Base-by-base conservation (phyloP, 208 protist species). In the Trichomonas gallinae region DNA sequence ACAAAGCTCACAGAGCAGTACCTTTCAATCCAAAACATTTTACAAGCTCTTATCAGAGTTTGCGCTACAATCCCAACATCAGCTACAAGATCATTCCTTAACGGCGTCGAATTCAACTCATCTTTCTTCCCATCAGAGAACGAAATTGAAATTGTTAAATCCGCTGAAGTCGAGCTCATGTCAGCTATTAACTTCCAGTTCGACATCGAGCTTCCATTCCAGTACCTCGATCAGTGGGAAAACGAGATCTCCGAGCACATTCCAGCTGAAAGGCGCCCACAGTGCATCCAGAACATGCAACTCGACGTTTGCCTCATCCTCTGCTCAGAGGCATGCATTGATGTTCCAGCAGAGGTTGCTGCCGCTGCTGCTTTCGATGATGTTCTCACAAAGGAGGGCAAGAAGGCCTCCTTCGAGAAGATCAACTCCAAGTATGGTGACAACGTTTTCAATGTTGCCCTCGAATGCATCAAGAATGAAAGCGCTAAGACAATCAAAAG, bases 281-380 rank as follows among this genome's bases (percentile, higher is more conserved):
- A 10, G 31, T 93, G 44, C 23, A 26, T 42, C 44, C 42, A 93
- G 17, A 51, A 42, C 2, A 17, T 34, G 2, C 42, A 48, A n/a
- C 40, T 93, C 44, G 87, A 93, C 26, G 45, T 93, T 15, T 93
- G 87, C 31, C n/a, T 93, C 6, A 51, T 93, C 17, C 26, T 93
- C 17, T 93, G 87, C 44, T 49, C 40, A 38, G 87, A 34, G 26
- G 44, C 26, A 11, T 93, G 45, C 34, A 13, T 93, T 51, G 87
- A 93, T 51, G 87, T 93, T 23, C 87, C 87, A 51, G 40, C 87
- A 26, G 87, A 93, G 51, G 87, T 93, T 58, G 87, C 87, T n/a
- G 83, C 40, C 8, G 87, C 87, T 34, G 87, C 87, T 38, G 87
- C 87, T 49, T 38, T 44, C 13, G 44, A 42, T 38, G 87, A 51